These are phyloP conservation scores for Boletus tylopilopsis DNA, from an alignment of 768 basidiomycete genomes.

Conservation along the genomic window DNA sequence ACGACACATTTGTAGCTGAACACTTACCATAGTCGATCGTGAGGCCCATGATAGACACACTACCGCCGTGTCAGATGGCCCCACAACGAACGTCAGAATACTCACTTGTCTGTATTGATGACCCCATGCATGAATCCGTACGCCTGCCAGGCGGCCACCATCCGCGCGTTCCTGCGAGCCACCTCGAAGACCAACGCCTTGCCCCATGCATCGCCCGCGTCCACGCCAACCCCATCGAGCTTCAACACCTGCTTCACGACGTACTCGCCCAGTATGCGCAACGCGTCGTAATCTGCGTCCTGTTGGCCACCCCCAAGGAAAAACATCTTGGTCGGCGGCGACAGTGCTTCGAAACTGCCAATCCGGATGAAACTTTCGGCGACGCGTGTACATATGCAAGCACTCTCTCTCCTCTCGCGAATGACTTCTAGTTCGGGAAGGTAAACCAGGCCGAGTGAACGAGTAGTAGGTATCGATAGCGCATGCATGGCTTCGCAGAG, in stretches of 20 bases:
- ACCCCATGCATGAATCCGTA: constrained; percentile 96
- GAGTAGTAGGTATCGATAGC: constrained; percentile 82
- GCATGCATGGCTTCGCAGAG: constrained; percentile 63
- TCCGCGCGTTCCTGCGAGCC: constrained; percentile 79
- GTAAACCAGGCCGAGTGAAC: constrained; percentile 76
- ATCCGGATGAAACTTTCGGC: constrained; percentile 91
- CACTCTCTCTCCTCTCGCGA: constrained; percentile 71
- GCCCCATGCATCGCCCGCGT: constrained; percentile 61
- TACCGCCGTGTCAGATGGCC: constrained; percentile 26
- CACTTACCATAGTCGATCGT: constrained; percentile 71
- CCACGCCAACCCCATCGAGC: constrained; percentile 36
- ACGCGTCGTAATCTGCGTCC: constrained; percentile 65
- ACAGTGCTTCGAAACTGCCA: constrained; percentile 85
- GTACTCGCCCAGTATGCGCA: constrained; percentile 76
- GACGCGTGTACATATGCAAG: constrained; percentile 72
- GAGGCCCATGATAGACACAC: constrained; percentile 69
- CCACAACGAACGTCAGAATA: background rate
- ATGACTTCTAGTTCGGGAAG: constrained; percentile 69
- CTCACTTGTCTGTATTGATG: constrained; percentile 94
- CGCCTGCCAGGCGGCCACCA: constrained; percentile 96
- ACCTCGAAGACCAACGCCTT: constrained; percentile 70
- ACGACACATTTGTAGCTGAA: too few species aligned
- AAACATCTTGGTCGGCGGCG: constrained; percentile 57
- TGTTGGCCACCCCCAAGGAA: constrained; percentile 81
- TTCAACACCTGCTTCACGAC: constrained; percentile 58